Base-by-base conservation (phyloP, 345 rosid genomes). In the Salix udensis region DNA sequence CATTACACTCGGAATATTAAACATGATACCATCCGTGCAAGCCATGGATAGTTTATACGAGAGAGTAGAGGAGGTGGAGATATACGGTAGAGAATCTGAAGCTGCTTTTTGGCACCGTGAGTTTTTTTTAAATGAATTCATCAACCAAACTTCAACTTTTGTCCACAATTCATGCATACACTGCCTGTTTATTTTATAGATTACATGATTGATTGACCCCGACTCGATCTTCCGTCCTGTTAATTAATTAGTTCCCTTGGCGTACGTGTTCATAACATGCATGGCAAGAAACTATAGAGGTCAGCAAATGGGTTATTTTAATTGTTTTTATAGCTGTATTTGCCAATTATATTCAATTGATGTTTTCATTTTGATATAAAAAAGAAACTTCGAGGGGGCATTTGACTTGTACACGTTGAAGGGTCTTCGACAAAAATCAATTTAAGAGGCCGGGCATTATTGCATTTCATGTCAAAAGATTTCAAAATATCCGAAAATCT, bases 261-360 rank as follows among this genome's bases (percentile, higher is more conserved):
- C 71, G 34, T n/a, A n/a, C n/a, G n/a, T 36, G 34, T 65, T 74
- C 21, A 48, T 3, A 50, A 65, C 77, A 55, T 68, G 78, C 73
- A 53, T 13, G 23, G 10, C 36, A 23, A 24, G 37, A n/a, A 23
- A 34, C 31, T n/a, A 1, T 6, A 40, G 21, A 7, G 12, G 34
- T 15, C 37, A 36, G 6, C 37, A 36, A 46, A 13, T 14, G 18
- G 6, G 52, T 46, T 46, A 1, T 14, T 4, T 46, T 46, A 14
- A 3, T 1, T 4, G 18, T 14, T 46, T 14, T 12, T 1, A 46
- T 40, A 40, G 1, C 16, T 3, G 52, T 46, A 14, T 14, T 14
- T 46, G 18, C 16, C 52, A 46, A 4, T 46, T 46, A 15, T 13
- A 14, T 14, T 46, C 19, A 15, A 46, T 4, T 15, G 6, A 14